phyloP scores from a whole-genome alignment of 75 land plant genomes.

The Cryptomeria japonica region DNA sequence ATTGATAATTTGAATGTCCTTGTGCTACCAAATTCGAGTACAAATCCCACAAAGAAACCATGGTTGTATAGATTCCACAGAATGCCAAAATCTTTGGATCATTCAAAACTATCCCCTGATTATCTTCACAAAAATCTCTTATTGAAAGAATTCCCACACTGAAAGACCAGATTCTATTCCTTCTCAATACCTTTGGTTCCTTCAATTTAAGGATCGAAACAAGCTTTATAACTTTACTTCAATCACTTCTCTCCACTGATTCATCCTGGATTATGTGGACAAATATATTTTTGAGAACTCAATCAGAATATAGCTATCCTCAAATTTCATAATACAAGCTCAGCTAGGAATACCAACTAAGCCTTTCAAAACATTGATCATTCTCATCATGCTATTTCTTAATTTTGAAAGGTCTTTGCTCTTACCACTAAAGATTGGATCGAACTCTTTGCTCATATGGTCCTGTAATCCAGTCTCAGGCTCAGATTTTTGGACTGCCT shows the following conservation, averaged over 20 bases:
- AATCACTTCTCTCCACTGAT: not conserved
- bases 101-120: not conserved
- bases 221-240: not conserved
- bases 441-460: not conserved
- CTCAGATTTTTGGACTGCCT: not conserved
- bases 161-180: not conserved
- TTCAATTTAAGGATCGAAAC: not conserved
- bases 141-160: not conserved
- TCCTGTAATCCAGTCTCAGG: not conserved
- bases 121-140: not conserved
- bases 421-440: constrained; percentile 6
- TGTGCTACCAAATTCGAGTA: not conserved
- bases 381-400: not conserved
- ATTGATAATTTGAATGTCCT: not conserved
- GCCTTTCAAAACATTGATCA: not conserved
- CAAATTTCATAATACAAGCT: not conserved
- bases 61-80: constrained; percentile 1
- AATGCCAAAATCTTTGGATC: not conserved
- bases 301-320: not conserved
- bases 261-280: not conserved
- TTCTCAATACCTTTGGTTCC: not conserved
- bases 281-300: not conserved
- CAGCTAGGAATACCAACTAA: not conserved
- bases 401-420: not conserved
- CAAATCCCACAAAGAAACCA: not conserved